phyloP scores from a whole-genome alignment of 2,329 filamentous ascomycete species.

The Macrophomina tecta region DNA sequence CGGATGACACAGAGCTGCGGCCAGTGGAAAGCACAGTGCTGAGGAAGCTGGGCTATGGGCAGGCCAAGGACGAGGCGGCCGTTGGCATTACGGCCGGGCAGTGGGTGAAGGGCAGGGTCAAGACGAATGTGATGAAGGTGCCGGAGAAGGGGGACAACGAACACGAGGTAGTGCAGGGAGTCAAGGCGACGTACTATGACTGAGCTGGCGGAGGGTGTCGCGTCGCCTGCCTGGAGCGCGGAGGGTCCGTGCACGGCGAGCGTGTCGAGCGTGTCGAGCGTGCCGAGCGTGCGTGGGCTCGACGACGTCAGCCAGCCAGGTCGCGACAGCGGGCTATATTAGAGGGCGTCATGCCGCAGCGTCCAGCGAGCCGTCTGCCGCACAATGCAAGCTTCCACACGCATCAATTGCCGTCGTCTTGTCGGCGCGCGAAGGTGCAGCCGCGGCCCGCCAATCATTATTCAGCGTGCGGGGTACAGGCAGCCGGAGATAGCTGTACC shows the following conservation, averaged over 20 bases:
- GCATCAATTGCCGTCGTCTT: conserved; percentile 2
- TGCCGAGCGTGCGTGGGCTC: neutral
- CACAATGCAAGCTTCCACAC: conserved; percentile 9
- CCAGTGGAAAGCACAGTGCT: conserved; percentile 33
- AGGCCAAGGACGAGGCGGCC: conserved; percentile 3
- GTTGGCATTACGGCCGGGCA: conserved; percentile 12
- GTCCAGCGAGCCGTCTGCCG: neutral
- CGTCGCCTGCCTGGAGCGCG: neutral
- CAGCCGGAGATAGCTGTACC: conserved; percentile 14
- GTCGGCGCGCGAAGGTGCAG: neutral
- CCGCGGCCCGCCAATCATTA: conserved; percentile 1
- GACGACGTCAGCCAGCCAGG: neutral
- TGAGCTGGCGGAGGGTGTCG: neutral
- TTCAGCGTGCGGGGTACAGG: conserved; percentile 15
- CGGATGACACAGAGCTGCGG: conserved; percentile 10
- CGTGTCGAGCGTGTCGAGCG: neutral
- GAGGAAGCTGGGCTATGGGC: conserved; percentile 39
- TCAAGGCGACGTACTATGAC: conserved; percentile 21
- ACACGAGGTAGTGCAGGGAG: conserved; percentile 12
- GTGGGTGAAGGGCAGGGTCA: conserved; percentile 19
- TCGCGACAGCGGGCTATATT: neutral
- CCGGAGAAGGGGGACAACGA: conserved; percentile 16
- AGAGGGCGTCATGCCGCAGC: neutral
- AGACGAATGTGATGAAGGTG: conserved; percentile 32
- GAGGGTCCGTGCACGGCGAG: neutral